These are phyloP conservation scores for Trypethelium eluteriae DNA, from an alignment of 495 filamentous ascomycete species.

Conservation along the genomic window DNA sequence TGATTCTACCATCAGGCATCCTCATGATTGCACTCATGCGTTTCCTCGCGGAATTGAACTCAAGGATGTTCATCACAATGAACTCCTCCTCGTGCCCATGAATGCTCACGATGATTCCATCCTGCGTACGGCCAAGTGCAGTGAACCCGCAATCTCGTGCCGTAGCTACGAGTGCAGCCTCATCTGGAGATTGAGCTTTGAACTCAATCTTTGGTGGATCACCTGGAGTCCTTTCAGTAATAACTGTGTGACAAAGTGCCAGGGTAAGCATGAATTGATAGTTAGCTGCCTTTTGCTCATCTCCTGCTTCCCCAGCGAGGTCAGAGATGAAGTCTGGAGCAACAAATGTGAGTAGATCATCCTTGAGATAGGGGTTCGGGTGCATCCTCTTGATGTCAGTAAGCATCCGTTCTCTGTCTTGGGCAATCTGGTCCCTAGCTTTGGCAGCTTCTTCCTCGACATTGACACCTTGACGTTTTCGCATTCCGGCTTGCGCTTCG, in stretches of 20 bases:
- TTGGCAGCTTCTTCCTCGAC: slow-evolving; percentile 68
- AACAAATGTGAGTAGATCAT: slow-evolving; percentile 85
- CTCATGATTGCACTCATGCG: slow-evolving; percentile 96
- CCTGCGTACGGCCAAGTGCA: slow-evolving; percentile 69
- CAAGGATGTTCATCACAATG: slow-evolving; percentile 84
- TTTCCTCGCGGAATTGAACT: slow-evolving; percentile 96
- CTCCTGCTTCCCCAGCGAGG: slow-evolving; percentile 66
- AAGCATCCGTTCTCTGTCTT: slow-evolving; percentile 65
- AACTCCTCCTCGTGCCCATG: slow-evolving; percentile 79
- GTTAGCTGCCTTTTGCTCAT: slow-evolving; percentile 65
- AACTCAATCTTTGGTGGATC: slow-evolving; percentile 87
- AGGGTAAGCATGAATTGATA: slow-evolving; percentile 92
- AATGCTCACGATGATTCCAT: slow-evolving; percentile 76
- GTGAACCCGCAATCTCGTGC: slow-evolving; percentile 95
- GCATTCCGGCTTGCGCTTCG: slow-evolving; percentile 91
- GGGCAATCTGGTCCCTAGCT: slow-evolving; percentile 70
- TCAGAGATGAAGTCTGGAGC: slow-evolving; percentile 82
- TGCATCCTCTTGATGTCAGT: slow-evolving; percentile 64
- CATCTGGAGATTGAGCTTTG: slow-evolving; percentile 96
- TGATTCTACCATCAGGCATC: slow-evolving; percentile 89
- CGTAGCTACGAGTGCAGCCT: slow-evolving; percentile 88
- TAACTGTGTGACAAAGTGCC: slow-evolving; percentile 91
- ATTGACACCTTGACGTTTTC: slow-evolving; percentile 79
- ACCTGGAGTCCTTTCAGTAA: slow-evolving; percentile 80
- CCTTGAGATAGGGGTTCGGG: slow-evolving; percentile 83